A percentile compares a stretch with the other conserved stretches of the same genome.
Evolutionary conservation across 192 early-diverging fungal genomes (phyloP).

Genomic region (Podila clonocystis): DNA sequence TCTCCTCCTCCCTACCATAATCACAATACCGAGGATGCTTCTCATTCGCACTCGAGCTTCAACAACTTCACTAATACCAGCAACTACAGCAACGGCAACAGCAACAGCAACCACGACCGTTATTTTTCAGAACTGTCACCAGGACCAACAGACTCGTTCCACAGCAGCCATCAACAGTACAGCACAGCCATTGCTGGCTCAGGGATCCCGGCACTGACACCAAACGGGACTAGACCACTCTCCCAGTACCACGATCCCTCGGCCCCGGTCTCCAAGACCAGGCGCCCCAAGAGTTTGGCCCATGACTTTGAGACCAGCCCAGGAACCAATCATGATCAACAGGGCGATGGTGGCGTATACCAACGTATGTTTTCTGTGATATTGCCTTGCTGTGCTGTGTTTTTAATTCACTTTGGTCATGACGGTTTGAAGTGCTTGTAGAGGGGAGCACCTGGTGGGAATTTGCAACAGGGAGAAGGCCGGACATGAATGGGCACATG

Average conservation of each 20-base stretch:
- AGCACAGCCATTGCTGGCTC: neutral
- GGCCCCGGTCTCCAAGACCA: conserved; percentile 8
- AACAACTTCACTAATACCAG: neutral
- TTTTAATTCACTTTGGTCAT: too few species aligned
- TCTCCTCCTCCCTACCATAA: conserved; percentile 29
- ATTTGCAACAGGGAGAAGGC: too few species aligned
- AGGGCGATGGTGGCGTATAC: neutral
- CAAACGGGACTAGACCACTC: neutral
- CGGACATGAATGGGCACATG: too few species aligned
- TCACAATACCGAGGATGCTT: neutral
- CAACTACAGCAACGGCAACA: neutral
- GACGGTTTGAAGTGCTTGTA: too few species aligned
- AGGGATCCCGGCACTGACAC: neutral
- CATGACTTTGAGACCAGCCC: conserved; percentile 24
- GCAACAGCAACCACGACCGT: neutral
- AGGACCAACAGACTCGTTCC: neutral
- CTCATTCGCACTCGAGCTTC: neutral
- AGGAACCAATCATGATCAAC: neutral
- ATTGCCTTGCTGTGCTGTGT: neutral
- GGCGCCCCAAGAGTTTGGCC: conserved; percentile 47
- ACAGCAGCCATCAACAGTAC: neutral
- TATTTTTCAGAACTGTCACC: conserved; percentile 1
- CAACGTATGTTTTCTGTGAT: neutral
- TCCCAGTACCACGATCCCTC: neutral
- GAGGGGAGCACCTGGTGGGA: too few species aligned